These are phyloP conservation scores for Rhizopus delemar DNA, from an alignment of 371 early-diverging fungal genomes.

Conservation along the genomic window DNA sequence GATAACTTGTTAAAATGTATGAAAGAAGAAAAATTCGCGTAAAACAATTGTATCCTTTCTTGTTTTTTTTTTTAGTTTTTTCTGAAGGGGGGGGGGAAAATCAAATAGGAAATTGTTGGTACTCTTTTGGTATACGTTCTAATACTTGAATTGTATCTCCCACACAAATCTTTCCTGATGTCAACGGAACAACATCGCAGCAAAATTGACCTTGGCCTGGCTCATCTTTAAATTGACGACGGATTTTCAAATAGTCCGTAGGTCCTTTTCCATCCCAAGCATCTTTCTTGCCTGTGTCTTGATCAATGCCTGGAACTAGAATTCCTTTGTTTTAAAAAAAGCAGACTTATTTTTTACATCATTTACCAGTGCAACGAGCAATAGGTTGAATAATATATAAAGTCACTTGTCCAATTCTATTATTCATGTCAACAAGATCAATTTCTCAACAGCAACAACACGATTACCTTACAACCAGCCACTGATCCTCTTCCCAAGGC, in stretches of 20 bases:
- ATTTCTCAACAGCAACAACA: neutral
- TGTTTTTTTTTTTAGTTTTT: neutral
- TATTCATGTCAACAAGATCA: neutral
- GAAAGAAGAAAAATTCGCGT: neutral
- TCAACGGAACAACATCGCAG: constrained; percentile 46
- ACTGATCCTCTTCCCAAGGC: constrained; percentile 54
- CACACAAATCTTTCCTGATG: constrained; percentile 41
- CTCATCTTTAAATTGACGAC: constrained; percentile 34
- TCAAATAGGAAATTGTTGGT: constrained; percentile 14
- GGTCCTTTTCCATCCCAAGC: constrained; percentile 39
- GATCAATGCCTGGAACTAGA: constrained; percentile 47
- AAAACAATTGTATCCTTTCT: neutral
- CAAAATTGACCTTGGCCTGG: constrained; percentile 46
- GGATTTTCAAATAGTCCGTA: constrained; percentile 28
- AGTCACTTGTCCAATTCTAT: constrained; percentile 48
- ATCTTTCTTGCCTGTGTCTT: constrained; percentile 50
- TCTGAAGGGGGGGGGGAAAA: too few species aligned
- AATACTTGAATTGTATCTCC: constrained; percentile 45
- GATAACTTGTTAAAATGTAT: too few species aligned
- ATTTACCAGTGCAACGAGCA: constrained; percentile 44
- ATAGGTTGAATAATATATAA: constrained; percentile 46
- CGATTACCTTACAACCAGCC: constrained; percentile 44
- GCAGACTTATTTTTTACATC: too few species aligned
- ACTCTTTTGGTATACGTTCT: constrained; percentile 42
- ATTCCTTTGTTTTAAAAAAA: neutral